Evolutionary conservation across 208 protist species (phyloP), one percentile per base, ranked within the genome.

Genomic region (Hexamita inflata): DNA sequence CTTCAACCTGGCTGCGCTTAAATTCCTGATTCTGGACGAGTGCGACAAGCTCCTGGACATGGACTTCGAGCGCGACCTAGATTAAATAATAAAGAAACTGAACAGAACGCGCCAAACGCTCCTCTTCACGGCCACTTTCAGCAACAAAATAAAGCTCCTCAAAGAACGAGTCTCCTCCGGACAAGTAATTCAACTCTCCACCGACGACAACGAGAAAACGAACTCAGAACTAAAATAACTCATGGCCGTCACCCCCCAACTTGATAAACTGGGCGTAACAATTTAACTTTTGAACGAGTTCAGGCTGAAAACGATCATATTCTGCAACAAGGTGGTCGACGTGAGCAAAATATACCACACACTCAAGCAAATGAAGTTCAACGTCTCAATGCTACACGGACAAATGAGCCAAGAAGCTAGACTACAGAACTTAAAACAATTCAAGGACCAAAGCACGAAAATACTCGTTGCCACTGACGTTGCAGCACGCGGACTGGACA

Each of bases 381-480:
- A 19, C 45, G 45, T 53, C 4, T 53, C 11, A 4, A 19, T 24
- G 45, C 45, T 53, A 19, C 45, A 53, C 45, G 45, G 45, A 4
- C 45, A 53, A 19, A 53, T 53, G 45, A 4, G 19, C 11, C 45
- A 53, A 19, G 19, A 53, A 19, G 11, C 19, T 19, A 4, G 45
- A 4, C 19, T 19, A 4, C 11, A 4, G 45, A 24, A 4, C 11
- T 19, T 53, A 4, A 4, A 53, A 19, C 11, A 4, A 4, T 53
- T 53, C 45, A 24, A 4, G 4, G 45, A 4, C 11, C 11, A 53
- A 4, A 24, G 11, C 45, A 53, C 45, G 45, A 4, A 53, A 53
- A 53, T 90, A 53, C 64, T 90, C 0, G 61, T 90, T 19, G 83
- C 84, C 0, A 91, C 88, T 15, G 88, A 91, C 77, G 86, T 91